Percentiles rank a stretch among this genome's conserved stretches.
Conservation (phyloP, 495 filamentous ascomycete species). For the Xylaria palmicola region DNA sequence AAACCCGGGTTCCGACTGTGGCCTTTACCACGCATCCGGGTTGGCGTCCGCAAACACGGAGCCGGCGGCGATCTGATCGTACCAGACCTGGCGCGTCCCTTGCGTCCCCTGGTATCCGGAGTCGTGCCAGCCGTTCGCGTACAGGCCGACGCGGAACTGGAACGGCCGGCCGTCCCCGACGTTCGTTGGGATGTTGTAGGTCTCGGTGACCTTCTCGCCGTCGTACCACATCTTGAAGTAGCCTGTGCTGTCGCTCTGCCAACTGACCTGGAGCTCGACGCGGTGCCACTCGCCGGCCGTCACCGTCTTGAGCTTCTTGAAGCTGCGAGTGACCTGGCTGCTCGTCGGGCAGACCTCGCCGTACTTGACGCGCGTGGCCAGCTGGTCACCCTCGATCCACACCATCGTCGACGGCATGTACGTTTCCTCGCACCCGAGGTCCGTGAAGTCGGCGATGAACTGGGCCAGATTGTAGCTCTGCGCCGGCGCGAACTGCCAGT, state of each 20-base stretch:
- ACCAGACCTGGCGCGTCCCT: slow-evolving; percentile 51
- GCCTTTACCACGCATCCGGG: slow-evolving; percentile 21
- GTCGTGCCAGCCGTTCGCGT: slow-evolving; percentile 59
- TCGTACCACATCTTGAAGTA: slow-evolving; percentile 54
- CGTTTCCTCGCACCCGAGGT: slow-evolving; percentile 45
- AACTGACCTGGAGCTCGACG: slow-evolving; percentile 49
- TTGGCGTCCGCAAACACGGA: slow-evolving; percentile 50
- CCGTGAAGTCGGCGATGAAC: slow-evolving; percentile 55
- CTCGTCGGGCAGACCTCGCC: slow-evolving; percentile 39
- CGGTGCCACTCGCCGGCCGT: slow-evolving; percentile 51
- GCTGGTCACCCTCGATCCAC: slow-evolving; percentile 48
- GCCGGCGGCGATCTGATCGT: slow-evolving; percentile 52
- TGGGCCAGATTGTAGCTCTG: slow-evolving; percentile 56
- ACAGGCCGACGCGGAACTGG: slow-evolving; percentile 55
- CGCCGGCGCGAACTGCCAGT: slow-evolving; percentile 49
- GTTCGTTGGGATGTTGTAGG: slow-evolving; percentile 44
- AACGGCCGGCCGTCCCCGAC: slow-evolving; percentile 46
- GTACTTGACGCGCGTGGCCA: slow-evolving; percentile 47
- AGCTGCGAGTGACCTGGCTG: slow-evolving; percentile 32
- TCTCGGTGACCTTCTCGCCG: slow-evolving; percentile 47
- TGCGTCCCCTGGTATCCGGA: slow-evolving; percentile 46
- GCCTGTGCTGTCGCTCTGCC: slow-evolving; percentile 48
- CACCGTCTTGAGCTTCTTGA: slow-evolving; percentile 38
- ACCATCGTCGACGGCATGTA: slow-evolving; percentile 57
- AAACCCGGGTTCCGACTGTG: too few species aligned